Evolutionary conservation across 2,329 filamentous ascomycete species (phyloP), one percentile per base, ranked within the genome.

Genomic region (Fusarium humuli): DNA sequence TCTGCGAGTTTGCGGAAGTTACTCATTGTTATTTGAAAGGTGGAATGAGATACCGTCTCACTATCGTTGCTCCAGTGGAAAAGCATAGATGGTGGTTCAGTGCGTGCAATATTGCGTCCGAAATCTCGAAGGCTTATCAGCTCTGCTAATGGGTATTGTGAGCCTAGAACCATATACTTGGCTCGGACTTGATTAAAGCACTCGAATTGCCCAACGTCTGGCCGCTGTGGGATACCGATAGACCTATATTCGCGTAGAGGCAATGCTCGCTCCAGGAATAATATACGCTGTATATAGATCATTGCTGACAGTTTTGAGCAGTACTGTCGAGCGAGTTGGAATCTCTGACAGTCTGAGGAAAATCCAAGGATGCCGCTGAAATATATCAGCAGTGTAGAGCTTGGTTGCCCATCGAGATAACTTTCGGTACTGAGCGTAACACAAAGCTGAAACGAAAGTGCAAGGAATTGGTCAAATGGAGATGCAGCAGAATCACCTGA

Each of bases 301-400:
- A 52, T 41, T 6, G 34, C 34, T 29, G 12, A 52, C 2, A 52
- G 34, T 20, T 52, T 52, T 22, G 12, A 29, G 23, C 18, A 52
- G 5, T 52, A 52, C 11, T 52, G 23, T 16, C 12, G 12, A 41
- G 49, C 23, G 4, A 52, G 49, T 18, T 41, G 13, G 49, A 52
- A 52, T 22, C 49, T 41, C 49, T 41, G 18, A 22, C 18, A 8
- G 9, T 52, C 49, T 5, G 12, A 3, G 7, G 49, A 52, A 22
- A 52, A 52, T 29, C 49, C 18, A 52, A 52, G 49, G 18, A 41
- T 41, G 6, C 49, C 34, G 23, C 49, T 52, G 8, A 52, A 52
- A 40, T 52, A 41, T 29, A 52, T 52, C 10, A 52, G 49, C 34
- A 52, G 34, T 41, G 12, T 41, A n/a, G 49, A 52, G 34, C 49